Base-by-base conservation (phyloP, 2,329 filamentous ascomycete genomes). In the Xenoacremonium recifei region DNA sequence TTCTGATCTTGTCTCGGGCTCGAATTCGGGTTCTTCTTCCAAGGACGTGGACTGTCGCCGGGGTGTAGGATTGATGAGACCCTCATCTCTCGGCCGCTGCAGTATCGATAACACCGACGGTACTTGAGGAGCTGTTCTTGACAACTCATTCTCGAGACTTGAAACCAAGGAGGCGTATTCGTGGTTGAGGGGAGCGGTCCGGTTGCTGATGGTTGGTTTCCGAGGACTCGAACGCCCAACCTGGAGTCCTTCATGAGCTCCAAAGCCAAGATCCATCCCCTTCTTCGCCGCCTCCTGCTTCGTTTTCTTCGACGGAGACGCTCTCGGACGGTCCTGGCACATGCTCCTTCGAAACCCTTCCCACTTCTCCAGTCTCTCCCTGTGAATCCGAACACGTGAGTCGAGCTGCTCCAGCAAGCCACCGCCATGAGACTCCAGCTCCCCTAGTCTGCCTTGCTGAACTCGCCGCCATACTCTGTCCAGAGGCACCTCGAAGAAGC, bases 371-470 rank as follows among this genome's bases (percentile, higher is more conserved):
- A 96, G 63, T 29, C 89, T 79, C 33, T 77, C 74, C 40, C 77
- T 77, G 54, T 95, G 89, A 6, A 76, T 69, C 32, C 72, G 69
- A 1, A 93, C 79, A 12, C 88, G 77, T 16, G 66, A 65, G 40
- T 92, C 85, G 5, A 96, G 68, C 57, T 90, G 83, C 47, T 87
- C 77, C 16, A 96, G 58, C 2, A 90, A 65, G 0, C 82, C 79
- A 6, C 60, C 57, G 1, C 61, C 64, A 7, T 67, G 62, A 11
- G 73, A 70, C 41, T 84, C 77, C 7, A 85, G 62, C 52, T 86
- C 74, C 13, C 71, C 61, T 39, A 83, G 62, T 43, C 73, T 67
- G 7, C 80, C 82, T 19, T 77, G 67, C 38, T 84, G 79, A 3
- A 89, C 78, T 33, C 79, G 74, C 5, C 74, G 66, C 87, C 87